Evolutionary conservation across 2,329 filamentous ascomycete species (phyloP).

Genomic region (Ceratocystis alfenasii): DNA sequence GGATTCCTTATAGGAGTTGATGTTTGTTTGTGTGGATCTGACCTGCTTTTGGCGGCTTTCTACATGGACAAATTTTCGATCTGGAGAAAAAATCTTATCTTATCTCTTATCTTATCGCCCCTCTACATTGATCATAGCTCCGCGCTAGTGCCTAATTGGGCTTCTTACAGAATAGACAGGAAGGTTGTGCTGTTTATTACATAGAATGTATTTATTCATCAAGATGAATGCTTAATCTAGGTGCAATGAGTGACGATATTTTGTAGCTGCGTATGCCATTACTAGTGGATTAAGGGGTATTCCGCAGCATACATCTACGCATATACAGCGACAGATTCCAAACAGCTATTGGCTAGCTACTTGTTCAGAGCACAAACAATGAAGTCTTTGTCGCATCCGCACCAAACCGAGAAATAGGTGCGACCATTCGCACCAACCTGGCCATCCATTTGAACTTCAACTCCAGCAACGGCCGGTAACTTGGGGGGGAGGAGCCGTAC

Average conservation of each 20-base stretch:
- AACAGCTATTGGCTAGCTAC: background rate
- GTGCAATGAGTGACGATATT: no score
- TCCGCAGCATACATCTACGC: background rate
- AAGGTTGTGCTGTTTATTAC: no score
- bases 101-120: slow-evolving; percentile 25
- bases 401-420: no score
- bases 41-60: background rate
- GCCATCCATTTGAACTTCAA: no score
- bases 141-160: slow-evolving; percentile 7
- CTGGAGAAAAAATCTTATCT: slow-evolving; percentile 20
- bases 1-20: background rate
- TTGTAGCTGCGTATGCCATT: no score
- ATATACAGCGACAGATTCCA: background rate
- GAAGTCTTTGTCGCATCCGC: no score
- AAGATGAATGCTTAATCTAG: no score
- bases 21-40: background rate
- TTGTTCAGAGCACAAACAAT: background rate
- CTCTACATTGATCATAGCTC: background rate
- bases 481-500: no score
- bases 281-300: background rate
- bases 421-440: no score
- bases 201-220: no score
- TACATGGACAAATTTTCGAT: slow-evolving; percentile 17
- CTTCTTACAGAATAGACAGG: slow-evolving; percentile 7
- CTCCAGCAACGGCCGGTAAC: no score